Evolutionary conservation across 176 grass and related monocot species (phyloP).

Genomic region (Pharus latifolius): DNA sequence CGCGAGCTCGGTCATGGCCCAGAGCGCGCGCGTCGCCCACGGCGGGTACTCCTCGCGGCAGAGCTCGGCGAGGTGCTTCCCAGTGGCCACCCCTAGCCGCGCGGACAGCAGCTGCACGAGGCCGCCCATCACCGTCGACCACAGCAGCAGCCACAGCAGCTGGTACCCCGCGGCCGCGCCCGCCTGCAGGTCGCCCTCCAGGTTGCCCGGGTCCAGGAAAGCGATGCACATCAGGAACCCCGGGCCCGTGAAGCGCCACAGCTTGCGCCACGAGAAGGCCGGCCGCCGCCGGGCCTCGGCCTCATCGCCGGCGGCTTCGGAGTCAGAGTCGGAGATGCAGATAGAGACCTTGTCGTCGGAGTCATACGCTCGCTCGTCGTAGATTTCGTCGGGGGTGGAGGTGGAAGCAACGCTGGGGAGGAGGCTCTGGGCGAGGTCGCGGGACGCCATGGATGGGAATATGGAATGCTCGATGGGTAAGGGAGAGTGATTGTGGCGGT

Average conservation of each 20-base stretch:
- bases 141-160: constrained; percentile 81
- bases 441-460: constrained; percentile 27
- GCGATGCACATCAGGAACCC: constrained; percentile 97
- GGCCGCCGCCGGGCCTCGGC: not conserved
- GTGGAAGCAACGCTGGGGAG: constrained; percentile 1
- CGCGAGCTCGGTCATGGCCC: constrained; percentile 82
- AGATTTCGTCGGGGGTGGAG: constrained; percentile 16
- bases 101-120: constrained; percentile 79
- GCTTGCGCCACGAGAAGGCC: constrained; percentile 83
- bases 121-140: constrained; percentile 77
- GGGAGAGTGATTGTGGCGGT: not conserved
- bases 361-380: constrained; percentile 75
- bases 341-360: constrained; percentile 79
- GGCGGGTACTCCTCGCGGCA: constrained; percentile 77
- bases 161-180: constrained; percentile 75
- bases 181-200: constrained; percentile 89
- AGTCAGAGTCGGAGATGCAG: constrained; percentile 37
- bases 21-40: constrained; percentile 61
- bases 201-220: constrained; percentile 83
- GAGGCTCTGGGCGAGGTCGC: constrained; percentile 43
- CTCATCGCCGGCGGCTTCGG: not conserved
- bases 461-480: not conserved
- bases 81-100: constrained; percentile 73
- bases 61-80: constrained; percentile 75
- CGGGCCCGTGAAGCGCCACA: constrained; percentile 77